Base-by-base conservation (phyloP, 768 basidiomycete genomes). In the Pleurotus citrinopileatus region DNA sequence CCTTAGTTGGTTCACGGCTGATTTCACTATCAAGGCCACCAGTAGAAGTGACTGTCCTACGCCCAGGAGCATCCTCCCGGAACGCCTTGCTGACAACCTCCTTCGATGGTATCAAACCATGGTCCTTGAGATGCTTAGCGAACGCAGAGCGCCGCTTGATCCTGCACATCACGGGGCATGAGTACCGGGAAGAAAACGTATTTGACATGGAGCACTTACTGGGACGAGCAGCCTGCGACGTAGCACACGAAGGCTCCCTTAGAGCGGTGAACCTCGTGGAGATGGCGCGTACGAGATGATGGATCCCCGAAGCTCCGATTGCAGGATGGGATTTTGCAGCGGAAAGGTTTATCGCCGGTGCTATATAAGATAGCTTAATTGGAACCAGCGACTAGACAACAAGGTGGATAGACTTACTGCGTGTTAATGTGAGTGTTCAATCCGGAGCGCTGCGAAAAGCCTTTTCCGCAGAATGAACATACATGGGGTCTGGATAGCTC, bases 81-180 rank as follows among this genome's bases (percentile, higher is more conserved):
- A 66, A 71, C 25, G 68, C 60, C 27, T 59, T 55, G 43, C 73
- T 71, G 34, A 76, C 60, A 27, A 72, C 55, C 25, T 70, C 46
- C 4, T 56, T 62, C 2, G 61, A 57, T 22, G 66, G 65, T 42
- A 72, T 66, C 23, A 71, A 60, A 28, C 65, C 66, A 56, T 87
- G 86, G 63, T 77, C 79, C 53, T 63, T 69, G 45, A 88, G 63
- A 65, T 89, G 86, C 2, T 65, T 63, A 22, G 68, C 67, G 56
- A 86, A 88, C 20, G 80, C 75, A 26, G 81, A 80, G 23, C 76
- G 76, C 48, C 87, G 83, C 63, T 86, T 85, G 60, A 87, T 88
- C 27, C 84, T 88, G 56, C n/a, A n/a, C n/a, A 25, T 28, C n/a
- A 40, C 23, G 40, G 47, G 60, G 22, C 57, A 37, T 46, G 34